Conservation (phyloP, 2,329 filamentous ascomycete species). For the Davidsoniella eucalypti region DNA sequence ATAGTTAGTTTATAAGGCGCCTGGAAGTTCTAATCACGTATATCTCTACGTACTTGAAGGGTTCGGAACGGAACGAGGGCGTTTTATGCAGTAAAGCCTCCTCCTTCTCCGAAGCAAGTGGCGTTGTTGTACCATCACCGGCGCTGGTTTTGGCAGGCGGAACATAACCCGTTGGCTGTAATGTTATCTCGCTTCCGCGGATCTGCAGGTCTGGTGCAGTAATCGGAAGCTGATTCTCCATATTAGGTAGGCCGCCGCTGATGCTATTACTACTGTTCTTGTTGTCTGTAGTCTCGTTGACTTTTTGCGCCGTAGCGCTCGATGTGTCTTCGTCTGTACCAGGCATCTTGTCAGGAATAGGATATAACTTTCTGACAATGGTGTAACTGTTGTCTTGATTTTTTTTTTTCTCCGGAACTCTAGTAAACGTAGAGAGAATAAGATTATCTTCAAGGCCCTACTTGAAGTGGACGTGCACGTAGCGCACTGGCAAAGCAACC, state of each 20-base stretch:
- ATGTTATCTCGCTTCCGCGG: conserved; percentile 54
- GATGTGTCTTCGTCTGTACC: too few relatives aligned
- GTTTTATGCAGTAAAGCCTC: conserved; percentile 65
- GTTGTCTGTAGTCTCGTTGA: too few relatives aligned
- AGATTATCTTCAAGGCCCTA: too few relatives aligned
- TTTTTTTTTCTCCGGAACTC: too few relatives aligned
- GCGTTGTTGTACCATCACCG: background rate
- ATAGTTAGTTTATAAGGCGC: conserved; percentile 11
- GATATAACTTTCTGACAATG: too few relatives aligned
- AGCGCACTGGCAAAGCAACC: too few relatives aligned
- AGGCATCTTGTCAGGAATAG: too few relatives aligned
- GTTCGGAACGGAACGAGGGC: conserved; percentile 64
- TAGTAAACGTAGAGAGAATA: too few relatives aligned
- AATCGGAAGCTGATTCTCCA: background rate
- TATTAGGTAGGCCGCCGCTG: background rate
- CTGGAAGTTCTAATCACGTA: background rate
- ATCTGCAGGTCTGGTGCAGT: conserved; percentile 65
- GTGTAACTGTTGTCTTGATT: too few relatives aligned
- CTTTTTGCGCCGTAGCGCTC: too few relatives aligned
- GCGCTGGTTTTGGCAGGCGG: conserved; percentile 27
- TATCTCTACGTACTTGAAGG: conserved; percentile 32
- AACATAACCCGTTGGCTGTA: conserved; percentile 56
- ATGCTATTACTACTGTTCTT: too few relatives aligned
- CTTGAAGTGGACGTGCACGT: too few relatives aligned
- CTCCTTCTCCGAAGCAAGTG: conserved; percentile 36